Percentiles rank a stretch among this genome's conserved stretches.
Conservation (phyloP, 805 yeast genomes). For the Yarrowia sp. region DNA sequence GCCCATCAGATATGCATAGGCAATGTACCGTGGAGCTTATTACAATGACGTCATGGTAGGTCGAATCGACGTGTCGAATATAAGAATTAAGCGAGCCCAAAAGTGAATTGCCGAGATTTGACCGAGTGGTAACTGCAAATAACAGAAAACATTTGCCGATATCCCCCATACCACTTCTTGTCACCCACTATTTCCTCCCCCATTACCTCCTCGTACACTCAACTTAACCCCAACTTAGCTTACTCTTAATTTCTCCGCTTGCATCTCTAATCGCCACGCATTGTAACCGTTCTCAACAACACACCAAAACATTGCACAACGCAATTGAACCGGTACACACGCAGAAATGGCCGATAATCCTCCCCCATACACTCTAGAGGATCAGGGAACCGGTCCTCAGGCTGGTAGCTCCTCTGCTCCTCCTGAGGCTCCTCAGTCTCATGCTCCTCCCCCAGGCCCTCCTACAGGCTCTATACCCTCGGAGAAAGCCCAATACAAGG, state of each 20-base stretch:
- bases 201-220: too few relatives aligned
- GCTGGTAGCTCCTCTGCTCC: slow-evolving; percentile 9
- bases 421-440: slow-evolving; percentile 7
- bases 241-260: too few relatives aligned
- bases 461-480: slow-evolving; percentile 8
- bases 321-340: neutral
- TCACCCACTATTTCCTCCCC: too few relatives aligned
- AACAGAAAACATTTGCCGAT: too few relatives aligned
- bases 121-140: too few relatives aligned
- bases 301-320: neutral
- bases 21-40: too few relatives aligned
- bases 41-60: slow-evolving; percentile 1
- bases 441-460: slow-evolving; percentile 1
- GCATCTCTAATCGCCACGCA: slow-evolving; percentile 3
- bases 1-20: neutral
- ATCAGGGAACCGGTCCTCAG: slow-evolving; percentile 18
- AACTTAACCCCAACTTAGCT: too few relatives aligned
- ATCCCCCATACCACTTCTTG: too few relatives aligned
- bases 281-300: neutral
- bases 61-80: neutral
- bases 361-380: slow-evolving; percentile 25
- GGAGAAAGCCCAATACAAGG: slow-evolving; percentile 30
- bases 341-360: slow-evolving; percentile 5
- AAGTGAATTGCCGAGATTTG: too few relatives aligned
- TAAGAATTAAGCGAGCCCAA: neutral